Evolutionary conservation across 495 filamentous ascomycete genomes (phyloP), one percentile per base, ranked within the genome.

Genomic region (Aspergillus coremiiformis): DNA sequence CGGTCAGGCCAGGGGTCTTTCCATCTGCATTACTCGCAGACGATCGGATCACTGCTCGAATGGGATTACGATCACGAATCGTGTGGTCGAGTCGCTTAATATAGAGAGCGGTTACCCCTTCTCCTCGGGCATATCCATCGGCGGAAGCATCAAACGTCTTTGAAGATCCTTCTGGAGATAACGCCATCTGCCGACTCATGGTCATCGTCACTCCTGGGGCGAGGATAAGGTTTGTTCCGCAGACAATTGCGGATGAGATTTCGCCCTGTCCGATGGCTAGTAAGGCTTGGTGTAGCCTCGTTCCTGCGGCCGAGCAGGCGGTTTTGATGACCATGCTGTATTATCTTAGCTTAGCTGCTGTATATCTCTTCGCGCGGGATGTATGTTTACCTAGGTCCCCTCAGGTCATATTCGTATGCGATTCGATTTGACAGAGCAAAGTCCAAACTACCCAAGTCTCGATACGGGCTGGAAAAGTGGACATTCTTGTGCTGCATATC

Each of bases 281-380:
- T 4, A 4, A 27, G 4, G 24, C 24, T 27, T 27, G 4, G 74
- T 8, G 54, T 59, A 27, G 24, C 0, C 74, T 72, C 0, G 61
- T 69, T 2, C 74, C 67, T 11, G 77, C 49, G 3, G 74, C 74
- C 3, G 52, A 44, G 42, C 68, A 72, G n/a, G 74, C 65, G 0
- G 8, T 35, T 2, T 15, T 10, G 32, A 35, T 32, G 11, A 9
- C 11, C 11, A 32, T 2, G 11, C 29, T 32, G 29, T 10, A 32
- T 32, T 32, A 32, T 71, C 71, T 1, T 27, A 44, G 6, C 50
- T 35, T 3, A 77, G 24, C 22, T 66, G 57, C 30, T 50, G 44
- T 59, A 41, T 32, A 9, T 32, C 11, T 32, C 3, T 1, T n/a
- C 32, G 32, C 2, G 14, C 24, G 8, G 24, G 24, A 27, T 8